Evolutionary conservation across 768 basidiomycete species (phyloP).

Genomic region (Russula emetica): DNA sequence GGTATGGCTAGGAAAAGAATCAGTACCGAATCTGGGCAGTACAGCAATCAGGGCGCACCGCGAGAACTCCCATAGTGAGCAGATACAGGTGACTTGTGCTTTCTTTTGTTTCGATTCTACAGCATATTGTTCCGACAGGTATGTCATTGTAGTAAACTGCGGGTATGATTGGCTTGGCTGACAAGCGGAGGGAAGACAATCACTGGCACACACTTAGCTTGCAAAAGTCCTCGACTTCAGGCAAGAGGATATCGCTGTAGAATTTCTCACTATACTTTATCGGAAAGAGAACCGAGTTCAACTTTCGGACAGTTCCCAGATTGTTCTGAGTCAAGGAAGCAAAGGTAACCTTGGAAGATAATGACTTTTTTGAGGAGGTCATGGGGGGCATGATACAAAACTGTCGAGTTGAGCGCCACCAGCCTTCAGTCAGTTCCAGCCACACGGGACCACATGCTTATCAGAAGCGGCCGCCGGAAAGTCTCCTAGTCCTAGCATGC

Average conservation of each 20-base stretch:
- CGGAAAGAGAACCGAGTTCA: conserved; percentile 79
- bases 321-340: conserved; percentile 77
- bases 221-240: conserved; percentile 82
- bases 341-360: conserved; percentile 54
- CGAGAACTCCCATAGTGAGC: conserved; percentile 90
- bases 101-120: conserved; percentile 69
- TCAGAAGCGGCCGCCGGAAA: conserved; percentile 2
- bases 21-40: neutral
- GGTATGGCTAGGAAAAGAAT: conserved; percentile 63
- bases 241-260: conserved; percentile 71
- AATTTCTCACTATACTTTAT: conserved; percentile 87
- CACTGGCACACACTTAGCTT: conserved; percentile 65
- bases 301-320: conserved; percentile 62
- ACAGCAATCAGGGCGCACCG: conserved; percentile 47
- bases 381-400: conserved; percentile 33
- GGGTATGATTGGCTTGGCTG: conserved; percentile 3
- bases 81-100: conserved; percentile 62
- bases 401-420: conserved; percentile 17
- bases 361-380: conserved; percentile 33
- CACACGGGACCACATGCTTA: conserved; percentile 1
- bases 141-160: conserved; percentile 91
- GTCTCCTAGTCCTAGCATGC: neutral
- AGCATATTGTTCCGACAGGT: conserved; percentile 85
- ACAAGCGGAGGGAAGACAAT: conserved; percentile 12
- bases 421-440: conserved; percentile 12